Conservation (phyloP, 2,329 filamentous ascomycete species). For the Arthrobotrys pseudoclavata region DNA sequence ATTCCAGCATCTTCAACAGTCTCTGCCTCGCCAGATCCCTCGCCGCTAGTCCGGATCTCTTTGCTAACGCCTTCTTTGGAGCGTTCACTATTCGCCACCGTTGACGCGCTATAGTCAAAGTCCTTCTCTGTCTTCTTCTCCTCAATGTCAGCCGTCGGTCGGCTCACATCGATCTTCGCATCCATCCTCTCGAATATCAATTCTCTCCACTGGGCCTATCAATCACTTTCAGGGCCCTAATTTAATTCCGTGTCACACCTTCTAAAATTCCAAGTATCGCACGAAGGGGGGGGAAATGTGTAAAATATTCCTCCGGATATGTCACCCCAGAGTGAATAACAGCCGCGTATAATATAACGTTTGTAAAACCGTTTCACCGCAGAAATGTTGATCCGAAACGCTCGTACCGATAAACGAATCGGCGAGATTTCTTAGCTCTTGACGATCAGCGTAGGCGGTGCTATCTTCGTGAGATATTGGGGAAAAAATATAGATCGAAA, state of each 20-base stretch:
- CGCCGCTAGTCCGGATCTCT: slow-evolving; percentile 28
- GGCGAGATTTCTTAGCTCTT: neutral
- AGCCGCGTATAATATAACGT: slow-evolving; percentile 4
- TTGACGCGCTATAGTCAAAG: slow-evolving; percentile 26
- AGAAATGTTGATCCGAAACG: slow-evolving; percentile 5
- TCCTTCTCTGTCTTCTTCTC: slow-evolving; percentile 39
- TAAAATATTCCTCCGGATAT: neutral
- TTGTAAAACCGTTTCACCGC: neutral
- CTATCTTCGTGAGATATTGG: neutral
- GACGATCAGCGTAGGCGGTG: slow-evolving; percentile 1
- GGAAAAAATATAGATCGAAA: neutral
- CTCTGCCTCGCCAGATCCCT: slow-evolving; percentile 7
- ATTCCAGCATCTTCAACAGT: slow-evolving; percentile 43
- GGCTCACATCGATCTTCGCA: slow-evolving; percentile 36
- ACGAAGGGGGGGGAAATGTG: neutral
- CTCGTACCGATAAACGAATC: slow-evolving; percentile 4
- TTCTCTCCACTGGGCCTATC: neutral
- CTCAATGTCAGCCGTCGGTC: slow-evolving; percentile 21
- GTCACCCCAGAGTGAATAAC: neutral
- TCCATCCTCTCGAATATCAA: slow-evolving; percentile 28
- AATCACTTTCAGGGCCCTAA: slow-evolving; percentile 5
- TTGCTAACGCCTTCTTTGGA: slow-evolving; percentile 46
- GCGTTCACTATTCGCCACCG: slow-evolving; percentile 44
- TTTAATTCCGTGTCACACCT: slow-evolving; percentile 10
- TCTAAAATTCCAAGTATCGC: neutral